These are phyloP conservation scores for Jatropha multifida DNA, from an alignment of 441 rosid species.

Conservation along the genomic window DNA sequence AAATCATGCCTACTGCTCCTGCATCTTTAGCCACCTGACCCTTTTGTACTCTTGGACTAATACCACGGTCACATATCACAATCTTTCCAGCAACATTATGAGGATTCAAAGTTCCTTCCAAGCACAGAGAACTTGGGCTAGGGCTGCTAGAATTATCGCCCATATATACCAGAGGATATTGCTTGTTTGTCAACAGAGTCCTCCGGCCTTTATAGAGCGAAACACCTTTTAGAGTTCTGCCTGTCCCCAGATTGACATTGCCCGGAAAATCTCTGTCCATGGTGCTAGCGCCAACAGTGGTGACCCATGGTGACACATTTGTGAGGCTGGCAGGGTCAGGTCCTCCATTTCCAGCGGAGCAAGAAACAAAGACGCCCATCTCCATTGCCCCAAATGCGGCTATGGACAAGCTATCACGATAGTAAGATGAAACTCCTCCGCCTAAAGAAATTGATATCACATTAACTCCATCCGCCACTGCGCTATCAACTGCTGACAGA, in stretches of 20 bases:
- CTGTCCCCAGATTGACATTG: slow-evolving; percentile 62
- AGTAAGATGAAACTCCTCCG: slow-evolving; percentile 65
- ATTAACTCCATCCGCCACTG: slow-evolving; percentile 79
- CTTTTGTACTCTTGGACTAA: slow-evolving; percentile 81
- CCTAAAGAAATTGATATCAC: slow-evolving; percentile 83
- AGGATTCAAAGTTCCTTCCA: slow-evolving; percentile 67
- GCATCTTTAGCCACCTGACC: slow-evolving; percentile 83
- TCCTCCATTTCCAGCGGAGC: slow-evolving; percentile 95
- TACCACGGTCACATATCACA: slow-evolving; percentile 79
- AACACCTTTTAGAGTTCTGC: slow-evolving; percentile 52
- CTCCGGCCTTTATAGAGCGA: slow-evolving; percentile 71
- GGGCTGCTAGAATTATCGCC: slow-evolving; percentile 43
- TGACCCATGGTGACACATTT: slow-evolving; percentile 88
- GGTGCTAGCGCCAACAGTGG: slow-evolving; percentile 84
- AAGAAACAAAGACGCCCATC: slow-evolving; percentile 71
- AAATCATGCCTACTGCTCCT: slow-evolving; percentile 89
- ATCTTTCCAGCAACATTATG: slow-evolving; percentile 60
- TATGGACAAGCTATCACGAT: slow-evolving; percentile 67
- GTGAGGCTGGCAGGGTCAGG: slow-evolving; percentile 72
- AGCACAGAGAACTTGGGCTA: slow-evolving; percentile 48
- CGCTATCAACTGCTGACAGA: slow-evolving; percentile 80
- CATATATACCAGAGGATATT: slow-evolving; percentile 57
- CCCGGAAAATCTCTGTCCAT: slow-evolving; percentile 79
- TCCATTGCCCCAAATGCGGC: slow-evolving; percentile 75
- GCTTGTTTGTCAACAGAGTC: slow-evolving; percentile 45